phyloP scores from a whole-genome alignment of 768 basidiomycete genomes.

The Dictyophora rubrovolvata region DNA sequence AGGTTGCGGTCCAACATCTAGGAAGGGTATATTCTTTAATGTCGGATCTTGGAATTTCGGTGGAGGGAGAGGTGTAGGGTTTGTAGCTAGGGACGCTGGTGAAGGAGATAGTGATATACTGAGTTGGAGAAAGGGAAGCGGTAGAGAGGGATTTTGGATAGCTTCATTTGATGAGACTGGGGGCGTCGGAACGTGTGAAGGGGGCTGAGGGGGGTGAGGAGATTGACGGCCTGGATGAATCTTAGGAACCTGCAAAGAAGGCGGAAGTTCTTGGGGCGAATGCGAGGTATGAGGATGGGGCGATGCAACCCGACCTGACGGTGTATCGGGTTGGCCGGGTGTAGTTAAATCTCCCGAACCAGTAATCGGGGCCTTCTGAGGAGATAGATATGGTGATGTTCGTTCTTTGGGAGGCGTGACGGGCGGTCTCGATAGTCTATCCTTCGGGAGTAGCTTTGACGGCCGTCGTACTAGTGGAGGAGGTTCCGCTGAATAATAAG shows the following conservation, averaged over 20 bases:
- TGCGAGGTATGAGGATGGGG: neutral
- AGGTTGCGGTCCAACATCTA: slow-evolving; percentile 6
- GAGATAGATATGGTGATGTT: slow-evolving; percentile 4
- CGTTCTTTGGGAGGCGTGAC: slow-evolving; percentile 1
- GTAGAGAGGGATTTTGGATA: neutral
- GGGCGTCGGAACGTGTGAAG: neutral
- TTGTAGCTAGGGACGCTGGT: neutral
- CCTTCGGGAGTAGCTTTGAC: slow-evolving; percentile 9
- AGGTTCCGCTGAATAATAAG: slow-evolving; percentile 70
- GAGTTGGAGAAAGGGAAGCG: neutral
- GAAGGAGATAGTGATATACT: neutral
- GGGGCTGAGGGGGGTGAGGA: neutral
- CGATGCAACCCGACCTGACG: neutral
- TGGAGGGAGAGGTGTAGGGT: neutral
- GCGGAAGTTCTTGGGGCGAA: neutral
- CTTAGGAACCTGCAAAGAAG: neutral
- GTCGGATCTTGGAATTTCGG: slow-evolving; percentile 3
- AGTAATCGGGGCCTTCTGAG: neutral
- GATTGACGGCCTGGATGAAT: neutral
- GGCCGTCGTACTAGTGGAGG: slow-evolving; percentile 25
- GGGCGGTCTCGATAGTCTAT: slow-evolving; percentile 10
- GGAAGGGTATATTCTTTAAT: slow-evolving; percentile 3
- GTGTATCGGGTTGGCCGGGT: neutral
- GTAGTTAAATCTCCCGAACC: neutral
- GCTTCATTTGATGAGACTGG: neutral